Evolutionary conservation across 805 yeast genomes (phyloP), one percentile per base, ranked within the genome.

Genomic region (Wickerhamomyces kurtzmanii): DNA sequence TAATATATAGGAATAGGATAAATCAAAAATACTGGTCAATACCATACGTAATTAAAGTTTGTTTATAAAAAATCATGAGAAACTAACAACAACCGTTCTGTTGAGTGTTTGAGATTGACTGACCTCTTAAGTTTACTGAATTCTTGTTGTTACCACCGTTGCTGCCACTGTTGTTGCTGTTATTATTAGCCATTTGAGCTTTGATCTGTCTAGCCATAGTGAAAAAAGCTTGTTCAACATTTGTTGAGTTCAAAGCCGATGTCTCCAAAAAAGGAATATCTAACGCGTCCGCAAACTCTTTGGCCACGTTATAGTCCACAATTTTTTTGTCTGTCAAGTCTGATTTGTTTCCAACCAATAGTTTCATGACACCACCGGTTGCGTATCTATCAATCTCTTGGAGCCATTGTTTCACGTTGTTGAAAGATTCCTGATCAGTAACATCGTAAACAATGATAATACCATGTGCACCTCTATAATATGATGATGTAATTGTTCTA

Each of bases 201-300:
- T 91, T 91, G 54, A 91, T 91, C 57, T 91, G 96, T 57, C 94
- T 81, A 8, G 97, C 94, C 98, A 91, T 91, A 42, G 96, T 86
- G 68, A 84, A 76, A 64, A 91, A 91, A 9, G 97, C 97, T 59
- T 91, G 96, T 58, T 91, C 98, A 44, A 91, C 98, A 53, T 91
- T 91, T 33, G 96, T 85, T 20, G 96, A 81, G 48, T 82, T 82
- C 55, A 86, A 73, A 16, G 98, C 98, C 21, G 94, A 81, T 8
- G 98, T 91, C 62, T 91, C 98, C 58, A 91, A 70, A 57, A 91
- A 86, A 40, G 96, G 95, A 50, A 91, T 82, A 42, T 84, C 89
- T 53, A 85, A 69, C 23, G 94, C 81, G 55, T 91, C 97, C 25
- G 97, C 95, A 65, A 87, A 91, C 62, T 89, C 97, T 65, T 89